Evolutionary conservation across 192 early-diverging fungal genomes (phyloP).

Genomic region (Umbelopsis isabellina): DNA sequence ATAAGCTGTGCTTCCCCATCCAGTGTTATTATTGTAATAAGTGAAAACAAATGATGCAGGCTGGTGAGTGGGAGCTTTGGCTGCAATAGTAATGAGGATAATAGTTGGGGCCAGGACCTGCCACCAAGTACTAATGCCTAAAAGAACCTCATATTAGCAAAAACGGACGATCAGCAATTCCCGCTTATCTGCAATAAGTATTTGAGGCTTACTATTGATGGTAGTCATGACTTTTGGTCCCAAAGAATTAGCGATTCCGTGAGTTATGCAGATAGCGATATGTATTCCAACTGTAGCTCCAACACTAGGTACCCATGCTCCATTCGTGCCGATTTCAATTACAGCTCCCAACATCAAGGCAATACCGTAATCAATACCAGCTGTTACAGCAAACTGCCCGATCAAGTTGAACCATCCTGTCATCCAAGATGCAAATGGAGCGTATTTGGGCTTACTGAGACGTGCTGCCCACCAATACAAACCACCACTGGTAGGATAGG

Average conservation of each 20-base stretch:
- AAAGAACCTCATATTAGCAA: not conserved
- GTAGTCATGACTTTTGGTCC: conserved; percentile 35
- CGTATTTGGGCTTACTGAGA: conserved; percentile 30
- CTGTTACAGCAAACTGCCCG: conserved; percentile 57
- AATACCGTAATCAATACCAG: conserved; percentile 55
- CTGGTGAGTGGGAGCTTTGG: conserved; percentile 49
- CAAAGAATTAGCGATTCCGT: conserved; percentile 51
- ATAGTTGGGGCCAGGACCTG: conserved; percentile 51
- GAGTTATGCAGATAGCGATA: conserved; percentile 47
- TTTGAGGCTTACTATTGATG: conserved; percentile 31
- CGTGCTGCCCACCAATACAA: conserved; percentile 36
- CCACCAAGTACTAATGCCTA: conserved; percentile 44
- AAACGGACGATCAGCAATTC: not conserved
- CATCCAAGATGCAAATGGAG: conserved; percentile 55
- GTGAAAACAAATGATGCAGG: conserved; percentile 53
- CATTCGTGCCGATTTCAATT: conserved; percentile 34
- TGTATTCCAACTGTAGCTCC: conserved; percentile 43
- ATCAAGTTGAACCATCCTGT: conserved; percentile 60
- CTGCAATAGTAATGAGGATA: conserved; percentile 46
- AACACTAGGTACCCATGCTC: conserved; percentile 27
- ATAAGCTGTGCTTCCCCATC: conserved; percentile 29
- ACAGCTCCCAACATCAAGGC: conserved; percentile 50
- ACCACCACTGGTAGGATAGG: conserved; percentile 49
- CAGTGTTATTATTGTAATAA: conserved; percentile 48
- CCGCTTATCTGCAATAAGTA: not conserved